Evolutionary conservation across 2,329 filamentous ascomycete genomes (phyloP), one percentile per base, ranked within the genome.

Genomic region (Madurella mycetomatis): DNA sequence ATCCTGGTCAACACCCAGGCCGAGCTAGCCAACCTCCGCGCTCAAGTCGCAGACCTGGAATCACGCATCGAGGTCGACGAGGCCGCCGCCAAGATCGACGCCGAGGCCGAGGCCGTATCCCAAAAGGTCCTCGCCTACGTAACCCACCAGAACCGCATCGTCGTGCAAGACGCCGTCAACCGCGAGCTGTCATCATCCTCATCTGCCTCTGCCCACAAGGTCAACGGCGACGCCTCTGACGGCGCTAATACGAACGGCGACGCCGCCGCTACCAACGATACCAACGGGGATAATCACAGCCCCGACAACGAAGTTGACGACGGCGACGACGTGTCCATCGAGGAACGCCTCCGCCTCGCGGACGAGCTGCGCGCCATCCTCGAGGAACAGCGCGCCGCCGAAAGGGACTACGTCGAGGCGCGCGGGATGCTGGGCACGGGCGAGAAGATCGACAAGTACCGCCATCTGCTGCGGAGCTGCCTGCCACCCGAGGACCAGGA

Each of bases 361-460:
- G 73, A 78, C 31, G 74, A 85, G 60, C 74, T 90, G 17, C 75
- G 74, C 43, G 69, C 76, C 8, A 73, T 84, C 45, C 73, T 87
- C 44, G 67, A 73, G 4, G 82, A 87, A 63, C 83, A 88, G 63
- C 76, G 80, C 47, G 72, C 76, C 41, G 77, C 85, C 3, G 86
- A 90, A 62, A 69, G 72, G 13, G 84, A 88, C 56, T 89, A 90
- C 58, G 82, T 88, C 41, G 78, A 83, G 48, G 85, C 85, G 12
- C 74, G 89, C 44, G 82, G 81, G 43, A 79, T 84, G 58, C 84
- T 87, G 11, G 87, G 87, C 41, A 83, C 86, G 39, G 84, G 85
- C 37, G 86, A 89, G 68, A 84, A 85, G 66, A 87, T 88, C 60
- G 85, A 85, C 62, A 83, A 85, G 67, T 92, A 92, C 69, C 79